Evolutionary conservation across 169 alveolate genomes (phyloP), one percentile per base, ranked within the genome.

Genomic region (Theileria parva): DNA sequence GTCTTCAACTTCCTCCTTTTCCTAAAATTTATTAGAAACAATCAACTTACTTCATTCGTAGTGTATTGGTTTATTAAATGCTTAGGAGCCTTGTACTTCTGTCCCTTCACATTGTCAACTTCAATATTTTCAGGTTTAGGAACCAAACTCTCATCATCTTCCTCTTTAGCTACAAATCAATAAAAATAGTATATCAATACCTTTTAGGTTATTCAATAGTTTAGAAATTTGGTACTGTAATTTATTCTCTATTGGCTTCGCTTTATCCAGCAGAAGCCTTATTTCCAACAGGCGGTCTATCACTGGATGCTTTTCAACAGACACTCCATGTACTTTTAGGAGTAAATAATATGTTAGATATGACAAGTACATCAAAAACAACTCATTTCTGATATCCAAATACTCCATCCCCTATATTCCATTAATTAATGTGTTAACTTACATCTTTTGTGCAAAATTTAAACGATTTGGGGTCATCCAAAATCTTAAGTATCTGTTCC

Each of bases 241-340:
- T 23, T 88, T 50, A 21, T 78, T 51, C 44, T 91, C 94, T 11
- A 91, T 85, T 25, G 94, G 94, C 50, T 84, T 60, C 55, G 93
- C 73, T 80, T 91, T 91, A 73, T 91, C 94, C 50, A 91, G 77
- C 81, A 91, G 69, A 21, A 85, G 25, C 11, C 94, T 76, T 17
- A 86, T 39, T 55, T 88, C 94, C 60, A 91, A 72, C 15, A 88
- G 79, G 53, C 95, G 23, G 32, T 85, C 85, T 13, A 91, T 69
- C 39, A 91, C 93, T 0, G 95, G 95, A 64, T 91, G 95, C 59
- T 78, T 74, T 37, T 67, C 84, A 17, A 86, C 74, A 13, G 91
- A 67, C n/a, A 74, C 65, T 64, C 93, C 94, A 61, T 88, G 87
- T 7, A 87, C 79, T 76, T 91, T 91, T 39, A 91, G 74, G 60